These are phyloP conservation scores for Truncatella angustata DNA, from an alignment of 2,329 filamentous ascomycete species.

Conservation along the genomic window DNA sequence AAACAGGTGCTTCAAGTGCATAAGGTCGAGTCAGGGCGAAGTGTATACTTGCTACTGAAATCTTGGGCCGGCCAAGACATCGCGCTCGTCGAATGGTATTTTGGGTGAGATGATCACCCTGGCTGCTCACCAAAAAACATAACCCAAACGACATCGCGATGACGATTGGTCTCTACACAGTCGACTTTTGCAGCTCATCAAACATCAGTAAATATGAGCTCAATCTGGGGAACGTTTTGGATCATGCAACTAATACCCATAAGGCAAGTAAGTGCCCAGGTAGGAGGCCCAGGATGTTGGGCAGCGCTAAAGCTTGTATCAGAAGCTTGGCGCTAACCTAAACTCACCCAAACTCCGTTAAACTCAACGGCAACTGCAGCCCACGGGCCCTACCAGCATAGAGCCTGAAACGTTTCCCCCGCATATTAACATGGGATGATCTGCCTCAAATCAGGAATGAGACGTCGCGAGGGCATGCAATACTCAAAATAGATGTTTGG, in stretches of 20 bases:
- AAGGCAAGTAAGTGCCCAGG: background rate
- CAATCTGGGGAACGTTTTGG: background rate
- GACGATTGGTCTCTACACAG: background rate
- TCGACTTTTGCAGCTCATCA: background rate
- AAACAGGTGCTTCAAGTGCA: too few relatives aligned
- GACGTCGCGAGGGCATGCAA: conserved; percentile 6
- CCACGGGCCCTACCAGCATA: background rate
- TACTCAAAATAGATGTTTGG: conserved; percentile 3
- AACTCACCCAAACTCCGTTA: background rate
- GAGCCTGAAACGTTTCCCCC: conserved; percentile 1
- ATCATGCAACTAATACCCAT: background rate
- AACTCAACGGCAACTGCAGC: background rate
- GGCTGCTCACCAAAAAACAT: background rate
- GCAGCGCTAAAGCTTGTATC: background rate
- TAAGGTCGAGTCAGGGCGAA: too few relatives aligned
- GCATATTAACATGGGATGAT: background rate
- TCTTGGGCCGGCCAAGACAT: too few relatives aligned
- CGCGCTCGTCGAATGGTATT: too few relatives aligned
- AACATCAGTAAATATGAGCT: background rate
- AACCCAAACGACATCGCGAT: too few relatives aligned
- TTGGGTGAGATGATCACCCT: too few relatives aligned
- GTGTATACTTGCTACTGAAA: too few relatives aligned
- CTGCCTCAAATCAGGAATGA: conserved; percentile 2
- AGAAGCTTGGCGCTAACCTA: background rate
- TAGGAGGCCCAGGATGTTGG: background rate